Base-by-base conservation (phyloP, 352 stramenopile species). In the Globisporangium orthogonon region DNA sequence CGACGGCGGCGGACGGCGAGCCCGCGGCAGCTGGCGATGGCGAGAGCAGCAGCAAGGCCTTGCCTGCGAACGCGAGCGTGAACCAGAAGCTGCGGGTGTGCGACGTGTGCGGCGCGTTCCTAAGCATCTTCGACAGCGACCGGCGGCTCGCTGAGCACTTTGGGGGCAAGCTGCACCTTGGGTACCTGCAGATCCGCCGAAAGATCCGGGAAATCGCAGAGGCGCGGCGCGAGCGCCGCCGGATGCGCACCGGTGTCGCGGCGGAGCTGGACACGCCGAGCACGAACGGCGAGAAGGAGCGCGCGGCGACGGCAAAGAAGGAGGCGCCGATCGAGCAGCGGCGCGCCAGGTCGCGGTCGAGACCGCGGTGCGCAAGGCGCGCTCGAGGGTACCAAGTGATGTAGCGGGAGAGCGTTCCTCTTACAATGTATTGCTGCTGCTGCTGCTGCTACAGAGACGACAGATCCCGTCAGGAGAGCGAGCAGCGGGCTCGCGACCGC, bases 51-150 rank as follows among this genome's bases (percentile, higher is more conserved):
- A 30, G 23, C 23, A 50, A 30, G 15, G 37, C 13, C 11, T 17
- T 43, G 11, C 37, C 37, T 3, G 37, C 37, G 37, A 43, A 43
- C 37, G 37, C 37, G 37, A 17, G 78, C 29, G 80, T 86, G 33
- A 88, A 90, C 61, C 78, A 94, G 51, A 94, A 93, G 60, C 63
- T 96, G 11, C 84, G 86, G 18, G 87, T 97, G 50, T 97, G 89
- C 55, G 87, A 97, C 66, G 84, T 97, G 37, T 97, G 89, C 58
- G 89, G 89, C 6, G 87, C 89, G 4, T 95, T 96, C 62, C 66
- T 97, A 29, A 96, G 86, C 58, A 97, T 97, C 58, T 97, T 92
- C 52, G 89, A 97, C 71, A 96, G 84, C 49, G 89, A 97, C 53
- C 79, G 79, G 3, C 81, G 89, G 15, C 69, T 97, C 11, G 84